These are phyloP conservation scores for Trametes gibbosa DNA, from an alignment of 768 basidiomycete species.

Conservation along the genomic window DNA sequence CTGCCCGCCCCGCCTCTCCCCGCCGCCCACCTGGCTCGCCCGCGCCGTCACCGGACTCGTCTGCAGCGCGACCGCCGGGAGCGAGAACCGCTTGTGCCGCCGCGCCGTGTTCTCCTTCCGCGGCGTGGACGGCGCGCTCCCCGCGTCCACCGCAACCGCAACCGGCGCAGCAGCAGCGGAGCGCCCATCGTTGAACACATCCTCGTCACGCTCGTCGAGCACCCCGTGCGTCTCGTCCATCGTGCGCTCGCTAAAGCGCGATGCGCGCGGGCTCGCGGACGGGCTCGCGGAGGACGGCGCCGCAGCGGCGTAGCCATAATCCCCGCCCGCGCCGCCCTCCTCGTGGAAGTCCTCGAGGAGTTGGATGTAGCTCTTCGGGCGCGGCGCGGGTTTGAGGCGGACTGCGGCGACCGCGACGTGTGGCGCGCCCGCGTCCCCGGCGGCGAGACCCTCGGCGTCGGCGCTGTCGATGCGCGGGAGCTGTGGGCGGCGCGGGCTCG, in stretches of 20 bases:
- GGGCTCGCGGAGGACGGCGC: background rate
- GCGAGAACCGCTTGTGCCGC: conserved; percentile 66
- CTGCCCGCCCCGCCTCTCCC: conserved; percentile 40
- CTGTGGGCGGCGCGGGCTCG: conserved; percentile 17
- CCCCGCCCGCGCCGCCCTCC: background rate
- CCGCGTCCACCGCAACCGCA: background rate
- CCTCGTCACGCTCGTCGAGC: conserved; percentile 28
- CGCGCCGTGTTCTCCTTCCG: conserved; percentile 59
- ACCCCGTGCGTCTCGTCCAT: conserved; percentile 22
- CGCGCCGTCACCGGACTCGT: conserved; percentile 67
- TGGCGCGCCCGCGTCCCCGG: background rate
- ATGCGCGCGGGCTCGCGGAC: conserved; percentile 26
- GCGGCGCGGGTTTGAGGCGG: conserved; percentile 32
- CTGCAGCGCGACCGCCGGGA: conserved; percentile 76
- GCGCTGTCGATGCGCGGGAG: conserved; percentile 19
- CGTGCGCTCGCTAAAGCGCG: conserved; percentile 27
- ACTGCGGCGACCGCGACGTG: conserved; percentile 24
- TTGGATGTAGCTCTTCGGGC: conserved; percentile 65
- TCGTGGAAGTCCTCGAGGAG: conserved; percentile 61
- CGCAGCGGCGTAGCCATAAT: too few species aligned
- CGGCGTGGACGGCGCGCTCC: conserved; percentile 16
- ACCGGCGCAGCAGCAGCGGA: too few species aligned
- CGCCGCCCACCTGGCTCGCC: conserved; percentile 36
- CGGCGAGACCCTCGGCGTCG: background rate
- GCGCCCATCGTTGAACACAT: conserved; percentile 13